Base-by-base conservation (phyloP, 2,329 filamentous ascomycete species). In the Hypoxylon sp. region DNA sequence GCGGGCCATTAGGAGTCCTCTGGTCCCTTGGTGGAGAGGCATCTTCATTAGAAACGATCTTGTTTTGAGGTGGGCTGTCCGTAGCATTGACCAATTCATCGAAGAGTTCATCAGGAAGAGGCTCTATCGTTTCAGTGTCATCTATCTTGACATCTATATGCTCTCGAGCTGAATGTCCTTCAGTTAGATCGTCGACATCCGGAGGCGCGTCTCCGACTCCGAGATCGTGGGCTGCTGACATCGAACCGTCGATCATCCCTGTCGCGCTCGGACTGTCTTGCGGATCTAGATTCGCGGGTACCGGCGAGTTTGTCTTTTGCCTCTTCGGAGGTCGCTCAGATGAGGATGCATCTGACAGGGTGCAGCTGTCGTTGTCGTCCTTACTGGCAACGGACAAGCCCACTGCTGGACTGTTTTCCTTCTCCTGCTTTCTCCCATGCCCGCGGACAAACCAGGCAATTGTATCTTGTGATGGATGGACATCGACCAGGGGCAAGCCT, bases 401-500 rank as follows among this genome's bases (percentile, higher is more conserved):
- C 37, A 19, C 42, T 47, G 7, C 39, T 53, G 21, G 13, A 6
- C 35, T 50, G 13, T 61, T 42, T 15, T 75, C 60, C 35, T 44
- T 17, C n/a, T 60, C n/a, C 11, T 44, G 55, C 54, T 69, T 73
- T 15, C 70, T 75, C 15, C 67, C 66, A 44, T 69, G 68, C 39
- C 60, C 67, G 50, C 69, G 78, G 6, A 87, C 77, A 63, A 90
- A 90, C 37, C 82, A 75, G 17, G 86, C 80, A 68, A 90, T 87
- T 0, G 84, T 87, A 46, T 84, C 84, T 74, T 90, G 88, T 35
- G 87, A 89, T 0, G 87, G 84, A 37, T 83, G 81, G 3, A 87
- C 85, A 11, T 80, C 81, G n/a, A 86, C 81, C 3, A 88, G 77
- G 13, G 88, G 88, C 64, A 87, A 62, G 0, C 87, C 85, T 59